Percentiles rank a stretch among this genome's conserved stretches.
Evolutionary conservation across 768 basidiomycete genomes (phyloP).

Genomic region (Cystofilobasidium bisporidii): DNA sequence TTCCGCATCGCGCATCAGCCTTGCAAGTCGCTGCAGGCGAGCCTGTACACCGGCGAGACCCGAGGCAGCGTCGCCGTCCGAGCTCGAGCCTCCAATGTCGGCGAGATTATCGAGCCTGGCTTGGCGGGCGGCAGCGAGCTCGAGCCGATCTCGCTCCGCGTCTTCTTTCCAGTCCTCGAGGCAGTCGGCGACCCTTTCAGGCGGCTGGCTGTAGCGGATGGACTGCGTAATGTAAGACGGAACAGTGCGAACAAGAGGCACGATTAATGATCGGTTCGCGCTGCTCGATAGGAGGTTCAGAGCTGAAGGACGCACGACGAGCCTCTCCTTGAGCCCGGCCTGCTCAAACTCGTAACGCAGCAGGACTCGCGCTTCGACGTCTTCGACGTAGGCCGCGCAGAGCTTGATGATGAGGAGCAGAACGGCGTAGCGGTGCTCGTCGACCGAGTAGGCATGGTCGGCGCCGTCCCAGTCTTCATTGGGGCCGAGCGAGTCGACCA

Average conservation of each 20-base stretch:
- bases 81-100: no score
- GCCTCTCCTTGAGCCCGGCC: slow-evolving; percentile 69
- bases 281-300: background rate
- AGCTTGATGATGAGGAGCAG: slow-evolving; percentile 74
- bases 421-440: slow-evolving; percentile 60
- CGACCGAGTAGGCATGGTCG: background rate
- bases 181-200: slow-evolving; percentile 44
- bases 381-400: slow-evolving; percentile 58
- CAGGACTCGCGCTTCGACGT: slow-evolving; percentile 65
- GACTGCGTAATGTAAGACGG: no score
- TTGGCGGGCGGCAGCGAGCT: background rate
- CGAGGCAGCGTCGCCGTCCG: background rate
- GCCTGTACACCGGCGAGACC: background rate
- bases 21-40: background rate
- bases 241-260: background rate
- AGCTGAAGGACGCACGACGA: slow-evolving; percentile 54
- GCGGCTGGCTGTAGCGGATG: slow-evolving; percentile 63
- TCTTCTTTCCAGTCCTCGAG: background rate
- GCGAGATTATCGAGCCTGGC: background rate
- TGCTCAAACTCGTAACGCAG: slow-evolving; percentile 74
- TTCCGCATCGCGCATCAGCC: background rate
- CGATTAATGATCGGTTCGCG: slow-evolving; percentile 8
- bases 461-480: slow-evolving; percentile 3
- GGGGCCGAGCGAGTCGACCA: slow-evolving; percentile 44
- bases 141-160: background rate